Evolutionary conservation across 83 land plant genomes (phyloP).

Genomic region (Picea mariana): DNA sequence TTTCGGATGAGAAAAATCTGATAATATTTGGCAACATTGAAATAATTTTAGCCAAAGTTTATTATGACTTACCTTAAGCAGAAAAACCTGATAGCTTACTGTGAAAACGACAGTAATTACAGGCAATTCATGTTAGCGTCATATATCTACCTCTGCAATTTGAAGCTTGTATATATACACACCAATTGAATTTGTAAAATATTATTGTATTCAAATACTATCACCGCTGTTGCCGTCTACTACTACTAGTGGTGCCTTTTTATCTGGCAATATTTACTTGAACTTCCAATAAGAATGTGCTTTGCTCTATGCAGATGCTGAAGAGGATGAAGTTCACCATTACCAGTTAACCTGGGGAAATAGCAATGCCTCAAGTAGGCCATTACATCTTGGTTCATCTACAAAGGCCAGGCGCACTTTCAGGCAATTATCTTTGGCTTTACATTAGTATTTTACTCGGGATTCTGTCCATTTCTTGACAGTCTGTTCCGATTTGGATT

Average conservation of each 20-base stretch:
- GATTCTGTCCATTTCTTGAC: not conserved
- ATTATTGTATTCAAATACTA: not conserved
- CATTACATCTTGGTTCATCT: slow-evolving; percentile 4
- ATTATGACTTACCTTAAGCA: too few relatives aligned
- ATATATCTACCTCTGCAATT: too few relatives aligned
- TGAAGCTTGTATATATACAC: too few relatives aligned
- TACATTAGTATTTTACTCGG: not conserved
- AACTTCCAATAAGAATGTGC: slow-evolving; percentile 2
- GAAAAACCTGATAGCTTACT: too few relatives aligned
- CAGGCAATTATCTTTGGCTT: not conserved
- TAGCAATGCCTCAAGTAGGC: not conserved
- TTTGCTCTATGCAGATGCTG: not conserved
- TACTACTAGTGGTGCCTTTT: not conserved
- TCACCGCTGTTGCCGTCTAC: not conserved
- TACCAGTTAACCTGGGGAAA: not conserved
- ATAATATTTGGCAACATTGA: too few relatives aligned
- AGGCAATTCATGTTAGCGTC: too few relatives aligned
- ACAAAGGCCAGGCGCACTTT: not conserved
- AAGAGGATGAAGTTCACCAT: not conserved
- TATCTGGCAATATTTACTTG: too few relatives aligned
- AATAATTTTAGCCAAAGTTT: too few relatives aligned
- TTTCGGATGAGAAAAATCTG: too few relatives aligned
- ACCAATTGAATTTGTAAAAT: too few relatives aligned
- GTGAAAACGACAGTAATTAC: too few relatives aligned
- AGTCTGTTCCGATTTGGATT: not conserved